Percentiles rank a stretch among this genome's conserved stretches.
These are phyloP conservation scores for Candida mattraensis DNA, from an alignment of 805 yeast species.

Conservation along the genomic window DNA sequence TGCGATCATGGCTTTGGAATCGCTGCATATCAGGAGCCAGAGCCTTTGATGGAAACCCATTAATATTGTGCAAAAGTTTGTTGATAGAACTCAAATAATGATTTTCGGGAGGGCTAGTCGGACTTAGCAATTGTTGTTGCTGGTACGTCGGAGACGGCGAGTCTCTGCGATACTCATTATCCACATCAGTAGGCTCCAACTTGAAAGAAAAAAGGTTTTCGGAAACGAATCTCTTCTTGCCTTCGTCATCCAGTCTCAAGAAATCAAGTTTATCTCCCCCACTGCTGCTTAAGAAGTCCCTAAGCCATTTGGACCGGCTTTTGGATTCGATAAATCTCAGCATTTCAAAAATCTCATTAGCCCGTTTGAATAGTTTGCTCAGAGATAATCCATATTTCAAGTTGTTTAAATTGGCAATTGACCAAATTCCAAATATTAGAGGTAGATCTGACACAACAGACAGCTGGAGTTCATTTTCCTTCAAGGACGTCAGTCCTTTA, in stretches of 20 bases:
- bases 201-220: conserved; percentile 22
- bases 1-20: conserved; percentile 4
- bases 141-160: conserved; percentile 8
- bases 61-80: conserved; percentile 33
- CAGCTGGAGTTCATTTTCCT: conserved; percentile 31
- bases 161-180: conserved; percentile 1
- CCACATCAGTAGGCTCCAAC: conserved; percentile 13
- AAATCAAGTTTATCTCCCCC: conserved; percentile 31
- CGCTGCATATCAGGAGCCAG: conserved; percentile 13
- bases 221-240: conserved; percentile 23
- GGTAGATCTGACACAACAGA: conserved; percentile 63
- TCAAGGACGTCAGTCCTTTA: conserved; percentile 31
- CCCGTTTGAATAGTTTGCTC: conserved; percentile 38
- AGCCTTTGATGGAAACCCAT: conserved; percentile 21
- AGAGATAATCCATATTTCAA: conserved; percentile 49
- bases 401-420: conserved; percentile 61
- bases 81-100: conserved; percentile 31
- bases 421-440: conserved; percentile 63
- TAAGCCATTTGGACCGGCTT: conserved; percentile 60
- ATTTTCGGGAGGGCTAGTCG: conserved; percentile 16
- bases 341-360: conserved; percentile 58
- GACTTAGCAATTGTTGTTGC: conserved; percentile 10
- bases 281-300: conserved; percentile 49
- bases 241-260: conserved; percentile 26
- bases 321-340: conserved; percentile 56